Conservation (phyloP, 2,329 filamentous ascomycete species). For the Lecanicillium sp. region DNA sequence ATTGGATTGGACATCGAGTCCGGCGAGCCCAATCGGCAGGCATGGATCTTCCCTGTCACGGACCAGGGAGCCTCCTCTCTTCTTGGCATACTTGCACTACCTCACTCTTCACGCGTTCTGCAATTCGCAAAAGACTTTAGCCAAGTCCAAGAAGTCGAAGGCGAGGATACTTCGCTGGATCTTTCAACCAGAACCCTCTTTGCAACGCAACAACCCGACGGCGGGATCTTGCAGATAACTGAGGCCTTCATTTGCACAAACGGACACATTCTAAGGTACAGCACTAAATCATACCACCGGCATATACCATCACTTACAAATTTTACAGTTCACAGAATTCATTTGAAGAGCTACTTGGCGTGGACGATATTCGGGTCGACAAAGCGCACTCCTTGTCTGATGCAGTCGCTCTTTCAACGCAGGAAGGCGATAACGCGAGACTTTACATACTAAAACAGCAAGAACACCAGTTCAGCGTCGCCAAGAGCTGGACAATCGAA, state of each 20-base stretch:
- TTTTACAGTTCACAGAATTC: conserved; percentile 22
- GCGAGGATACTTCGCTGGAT: conserved; percentile 43
- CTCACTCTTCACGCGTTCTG: conserved; percentile 42
- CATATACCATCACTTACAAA: background rate
- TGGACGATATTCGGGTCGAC: conserved; percentile 27
- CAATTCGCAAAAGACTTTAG: conserved; percentile 43
- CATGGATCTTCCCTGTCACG: conserved; percentile 43
- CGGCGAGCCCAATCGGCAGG: conserved; percentile 41
- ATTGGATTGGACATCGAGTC: conserved; percentile 54
- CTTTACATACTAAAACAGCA: background rate
- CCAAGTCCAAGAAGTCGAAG: conserved; percentile 36
- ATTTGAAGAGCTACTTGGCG: conserved; percentile 28
- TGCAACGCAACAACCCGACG: conserved; percentile 30
- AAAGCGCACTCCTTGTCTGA: conserved; percentile 37
- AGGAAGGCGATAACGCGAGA: conserved; percentile 17
- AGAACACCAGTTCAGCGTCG: background rate
- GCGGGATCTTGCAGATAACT: conserved; percentile 23
- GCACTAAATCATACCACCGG: no score
- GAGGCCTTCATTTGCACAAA: background rate
- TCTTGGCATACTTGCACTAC: conserved; percentile 42
- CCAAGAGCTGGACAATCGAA: background rate
- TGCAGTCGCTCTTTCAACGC: conserved; percentile 38
- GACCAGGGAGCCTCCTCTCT: conserved; percentile 18
- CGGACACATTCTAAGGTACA: background rate
- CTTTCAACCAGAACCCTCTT: conserved; percentile 46